A percentile compares a stretch with the other conserved stretches of the same genome.
Conservation (phyloP, 1,284 basidiomycete species). For the Ustilago xerochloae region DNA sequence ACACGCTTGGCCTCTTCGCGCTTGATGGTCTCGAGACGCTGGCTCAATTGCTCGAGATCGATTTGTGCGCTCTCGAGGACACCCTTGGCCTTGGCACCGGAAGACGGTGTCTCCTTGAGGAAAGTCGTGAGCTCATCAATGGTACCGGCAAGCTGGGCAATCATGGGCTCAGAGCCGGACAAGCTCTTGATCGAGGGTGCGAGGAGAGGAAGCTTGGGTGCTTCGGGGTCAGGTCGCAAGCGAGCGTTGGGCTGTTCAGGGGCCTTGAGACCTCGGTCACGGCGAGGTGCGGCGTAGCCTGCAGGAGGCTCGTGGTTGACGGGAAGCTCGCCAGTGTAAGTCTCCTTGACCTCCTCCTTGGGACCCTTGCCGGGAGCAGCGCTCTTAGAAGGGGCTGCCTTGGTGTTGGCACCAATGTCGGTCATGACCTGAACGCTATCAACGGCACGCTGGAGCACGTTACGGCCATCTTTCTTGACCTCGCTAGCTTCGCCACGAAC, state of each 20-base stretch:
- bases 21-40: constrained; percentile 82
- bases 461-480: constrained; percentile 53
- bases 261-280: constrained; percentile 61
- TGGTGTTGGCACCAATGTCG: constrained; percentile 51
- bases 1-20: constrained; percentile 82
- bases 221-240: constrained; percentile 58
- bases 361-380: constrained; percentile 66
- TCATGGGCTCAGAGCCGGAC: constrained; percentile 83
- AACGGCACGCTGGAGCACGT: constrained; percentile 57
- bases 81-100: constrained; percentile 74
- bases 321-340: constrained; percentile 53
- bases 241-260: constrained; percentile 45
- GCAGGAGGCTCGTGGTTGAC: constrained; percentile 57
- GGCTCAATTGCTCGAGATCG: constrained; percentile 84
- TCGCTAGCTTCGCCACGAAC: constrained; percentile 44
- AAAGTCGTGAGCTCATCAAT: constrained; percentile 92
- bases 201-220: constrained; percentile 75
- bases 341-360: constrained; percentile 44
- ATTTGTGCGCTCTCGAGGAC: constrained; percentile 72
- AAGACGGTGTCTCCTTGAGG: constrained; percentile 71
- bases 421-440: constrained; percentile 55
- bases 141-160: constrained; percentile 88
- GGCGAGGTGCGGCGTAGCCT: constrained; percentile 47
- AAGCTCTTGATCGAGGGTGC: constrained; percentile 83
- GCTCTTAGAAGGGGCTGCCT: constrained; percentile 65